Conservation (phyloP, 2,329 filamentous ascomycete species). For the Epichloe sibirici region DNA sequence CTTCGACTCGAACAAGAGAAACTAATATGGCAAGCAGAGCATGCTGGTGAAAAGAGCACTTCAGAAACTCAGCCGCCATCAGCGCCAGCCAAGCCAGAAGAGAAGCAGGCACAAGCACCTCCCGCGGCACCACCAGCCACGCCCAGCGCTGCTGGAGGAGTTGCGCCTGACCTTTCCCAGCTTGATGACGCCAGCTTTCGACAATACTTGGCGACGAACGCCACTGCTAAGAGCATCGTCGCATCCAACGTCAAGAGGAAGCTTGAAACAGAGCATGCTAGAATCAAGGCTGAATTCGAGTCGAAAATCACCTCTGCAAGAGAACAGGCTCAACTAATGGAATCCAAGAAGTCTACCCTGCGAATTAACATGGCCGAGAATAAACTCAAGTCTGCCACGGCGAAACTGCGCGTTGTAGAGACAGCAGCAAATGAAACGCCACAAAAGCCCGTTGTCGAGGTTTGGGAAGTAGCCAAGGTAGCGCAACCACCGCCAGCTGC, state of each 20-base stretch:
- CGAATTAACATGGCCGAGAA: conserved; percentile 73
- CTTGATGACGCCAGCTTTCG: conserved; percentile 44
- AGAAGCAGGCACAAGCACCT: conserved; percentile 7
- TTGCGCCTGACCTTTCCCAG: conserved; percentile 30
- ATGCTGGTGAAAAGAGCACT: conserved; percentile 16
- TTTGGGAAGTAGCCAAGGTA: conserved; percentile 69
- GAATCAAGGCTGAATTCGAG: conserved; percentile 43
- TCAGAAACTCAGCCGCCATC: conserved; percentile 14
- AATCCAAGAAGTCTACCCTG: conserved; percentile 60
- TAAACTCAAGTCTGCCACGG: conserved; percentile 47
- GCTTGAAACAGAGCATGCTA: conserved; percentile 52
- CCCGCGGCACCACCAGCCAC: conserved; percentile 16
- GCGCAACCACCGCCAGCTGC: conserved; percentile 16
- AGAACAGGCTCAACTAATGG: conserved; percentile 57
- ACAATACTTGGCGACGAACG: conserved; percentile 43
- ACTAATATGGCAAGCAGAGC: conserved; percentile 48
- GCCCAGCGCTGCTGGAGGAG: conserved; percentile 23
- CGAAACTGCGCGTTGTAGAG: conserved; percentile 68
- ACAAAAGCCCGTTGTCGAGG: conserved; percentile 68
- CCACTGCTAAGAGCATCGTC: conserved; percentile 46
- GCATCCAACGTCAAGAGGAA: conserved; percentile 56
- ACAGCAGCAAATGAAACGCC: conserved; percentile 79
- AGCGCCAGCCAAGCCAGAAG: conserved; percentile 29
- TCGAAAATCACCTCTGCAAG: conserved; percentile 40
- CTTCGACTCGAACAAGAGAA: conserved; percentile 51